Conservation (phyloP, 306 rosid genomes). For the Argentina anserina region DNA sequence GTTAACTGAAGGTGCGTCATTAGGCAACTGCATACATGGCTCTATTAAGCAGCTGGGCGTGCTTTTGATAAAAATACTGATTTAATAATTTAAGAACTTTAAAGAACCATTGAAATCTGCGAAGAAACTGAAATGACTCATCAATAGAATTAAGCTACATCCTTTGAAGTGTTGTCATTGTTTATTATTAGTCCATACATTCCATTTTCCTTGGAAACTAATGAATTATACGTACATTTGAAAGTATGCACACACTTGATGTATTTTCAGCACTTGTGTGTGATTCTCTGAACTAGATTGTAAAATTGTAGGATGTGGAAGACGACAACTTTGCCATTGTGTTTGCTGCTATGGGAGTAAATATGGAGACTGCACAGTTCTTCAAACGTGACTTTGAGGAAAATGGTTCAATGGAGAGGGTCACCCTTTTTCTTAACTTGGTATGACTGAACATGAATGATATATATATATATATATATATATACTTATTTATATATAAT, state of each 20-base stretch:
- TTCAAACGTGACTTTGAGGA: slow-evolving; percentile 99
- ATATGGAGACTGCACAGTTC: slow-evolving; percentile 99
- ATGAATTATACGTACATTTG: background rate
- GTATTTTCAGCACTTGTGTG: background rate
- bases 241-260: background rate
- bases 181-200: background rate
- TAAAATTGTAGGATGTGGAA: slow-evolving; percentile 56
- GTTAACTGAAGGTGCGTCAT: background rate
- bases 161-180: background rate
- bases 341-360: slow-evolving; percentile 99
- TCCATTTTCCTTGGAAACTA: background rate
- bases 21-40: background rate
- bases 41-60: background rate
- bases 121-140: background rate
- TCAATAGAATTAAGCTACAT: background rate
- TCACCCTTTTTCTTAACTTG: slow-evolving; percentile 97
- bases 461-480: too few species aligned
- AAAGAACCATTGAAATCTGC: background rate
- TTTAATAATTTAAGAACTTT: too few species aligned
- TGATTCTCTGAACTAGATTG: slow-evolving; percentile 2
- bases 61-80: background rate
- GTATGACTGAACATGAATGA: slow-evolving; percentile 34
- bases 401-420: slow-evolving; percentile 99
- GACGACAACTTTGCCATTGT: slow-evolving; percentile 99
- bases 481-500: too few species aligned